Evolutionary conservation across 371 early-diverging fungal species (phyloP).

Genomic region (Mucor irregularis): DNA sequence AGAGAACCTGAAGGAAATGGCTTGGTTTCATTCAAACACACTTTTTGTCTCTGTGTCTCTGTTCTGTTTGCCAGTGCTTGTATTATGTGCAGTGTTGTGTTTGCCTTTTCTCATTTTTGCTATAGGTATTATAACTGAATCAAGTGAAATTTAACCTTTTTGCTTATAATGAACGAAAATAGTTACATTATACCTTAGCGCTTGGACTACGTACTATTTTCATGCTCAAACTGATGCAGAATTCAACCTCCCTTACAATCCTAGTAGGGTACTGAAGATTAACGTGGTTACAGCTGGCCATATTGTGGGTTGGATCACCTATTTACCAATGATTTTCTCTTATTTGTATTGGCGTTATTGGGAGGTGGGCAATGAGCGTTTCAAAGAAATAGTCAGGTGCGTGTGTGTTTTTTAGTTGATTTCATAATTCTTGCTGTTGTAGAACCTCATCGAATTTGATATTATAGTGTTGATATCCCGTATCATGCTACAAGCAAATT

Average conservation of each 20-base stretch:
- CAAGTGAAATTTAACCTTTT: neutral
- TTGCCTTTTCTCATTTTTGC: slow-evolving; percentile 36
- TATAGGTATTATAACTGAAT: slow-evolving; percentile 27
- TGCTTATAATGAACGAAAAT: too few species aligned
- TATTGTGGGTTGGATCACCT: slow-evolving; percentile 28
- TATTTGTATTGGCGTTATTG: slow-evolving; percentile 48
- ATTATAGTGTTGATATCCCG: slow-evolving; percentile 33
- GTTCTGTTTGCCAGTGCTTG: slow-evolving; percentile 41
- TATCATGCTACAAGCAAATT: slow-evolving; percentile 28
- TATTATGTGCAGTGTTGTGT: slow-evolving; percentile 31
- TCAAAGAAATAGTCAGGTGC: slow-evolving; percentile 46
- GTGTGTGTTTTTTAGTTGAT: neutral
- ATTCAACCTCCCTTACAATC: slow-evolving; percentile 48
- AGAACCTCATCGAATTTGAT: neutral
- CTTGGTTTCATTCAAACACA: slow-evolving; percentile 27
- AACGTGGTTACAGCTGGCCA: slow-evolving; percentile 30
- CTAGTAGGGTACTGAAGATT: slow-evolving; percentile 41
- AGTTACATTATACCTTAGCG: slow-evolving; percentile 52
- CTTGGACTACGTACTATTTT: slow-evolving; percentile 52
- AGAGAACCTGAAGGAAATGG: too few species aligned
- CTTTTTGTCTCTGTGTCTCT: slow-evolving; percentile 44
- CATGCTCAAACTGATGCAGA: slow-evolving; percentile 35
- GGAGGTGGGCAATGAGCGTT: slow-evolving; percentile 27
- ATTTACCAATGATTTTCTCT: slow-evolving; percentile 37
- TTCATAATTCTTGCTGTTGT: neutral